These are phyloP conservation scores for Podospora fimiseda DNA, from an alignment of 495 filamentous ascomycete genomes.

Conservation along the genomic window DNA sequence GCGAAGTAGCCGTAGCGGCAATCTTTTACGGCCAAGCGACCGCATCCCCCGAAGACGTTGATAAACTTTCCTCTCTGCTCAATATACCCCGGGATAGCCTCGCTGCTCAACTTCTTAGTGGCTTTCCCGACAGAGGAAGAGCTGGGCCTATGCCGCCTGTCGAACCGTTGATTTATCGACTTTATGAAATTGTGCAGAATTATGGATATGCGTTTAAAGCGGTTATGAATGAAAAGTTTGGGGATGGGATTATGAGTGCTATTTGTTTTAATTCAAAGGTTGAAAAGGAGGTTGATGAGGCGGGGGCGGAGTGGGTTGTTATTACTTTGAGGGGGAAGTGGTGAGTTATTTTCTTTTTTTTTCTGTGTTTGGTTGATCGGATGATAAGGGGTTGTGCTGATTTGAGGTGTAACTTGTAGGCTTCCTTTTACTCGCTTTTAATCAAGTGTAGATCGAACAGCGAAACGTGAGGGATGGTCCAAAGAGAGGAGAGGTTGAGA, in stretches of 20 bases:
- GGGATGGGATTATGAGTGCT: conserved; percentile 97
- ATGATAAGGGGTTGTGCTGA: not conserved
- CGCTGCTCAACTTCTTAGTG: conserved; percentile 57
- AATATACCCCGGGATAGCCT: conserved; percentile 53
- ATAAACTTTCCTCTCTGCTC: conserved; percentile 62
- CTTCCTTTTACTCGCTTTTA: conserved; percentile 60
- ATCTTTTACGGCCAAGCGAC: conserved; percentile 92
- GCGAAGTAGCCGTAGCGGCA: conserved; percentile 85
- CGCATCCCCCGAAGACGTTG: conserved; percentile 71
- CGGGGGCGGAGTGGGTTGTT: conserved; percentile 67
- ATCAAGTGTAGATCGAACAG: not conserved
- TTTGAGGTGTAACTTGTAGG: conserved; percentile 33
- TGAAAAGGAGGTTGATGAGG: conserved; percentile 87
- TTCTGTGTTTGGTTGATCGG: not conserved
- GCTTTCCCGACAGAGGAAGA: conserved; percentile 78
- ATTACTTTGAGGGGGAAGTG: conserved; percentile 94
- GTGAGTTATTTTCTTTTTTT: conserved; percentile 44
- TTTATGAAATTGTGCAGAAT: conserved; percentile 97
- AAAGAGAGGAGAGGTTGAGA: no score
- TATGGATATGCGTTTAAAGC: conserved; percentile 98
- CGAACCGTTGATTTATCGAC: conserved; percentile 86
- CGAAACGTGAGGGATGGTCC: not conserved
- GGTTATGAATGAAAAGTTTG: conserved; percentile 96
- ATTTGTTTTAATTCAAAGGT: conserved; percentile 91
- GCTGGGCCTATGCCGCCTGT: conserved; percentile 86